Evolutionary conservation across 2,329 filamentous ascomycete species (phyloP).

Genomic region (Metarhizium anisopliae): DNA sequence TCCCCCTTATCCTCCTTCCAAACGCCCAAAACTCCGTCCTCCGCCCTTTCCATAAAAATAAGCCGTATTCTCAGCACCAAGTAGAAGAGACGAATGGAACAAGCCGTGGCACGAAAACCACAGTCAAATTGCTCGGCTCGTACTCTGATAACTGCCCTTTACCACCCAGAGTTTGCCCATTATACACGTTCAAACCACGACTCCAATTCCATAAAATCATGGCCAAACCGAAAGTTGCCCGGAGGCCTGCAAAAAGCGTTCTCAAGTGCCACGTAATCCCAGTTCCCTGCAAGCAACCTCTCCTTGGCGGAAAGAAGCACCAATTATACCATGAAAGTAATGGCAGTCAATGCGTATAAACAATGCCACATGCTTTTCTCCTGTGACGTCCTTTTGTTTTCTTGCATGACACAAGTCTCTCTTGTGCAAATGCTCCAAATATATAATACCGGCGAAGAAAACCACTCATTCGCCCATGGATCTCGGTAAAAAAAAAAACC

Average conservation of each 20-base stretch:
- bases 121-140: background rate
- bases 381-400: background rate
- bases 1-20: background rate
- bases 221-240: background rate
- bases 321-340: background rate
- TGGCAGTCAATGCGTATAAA: background rate
- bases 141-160: background rate
- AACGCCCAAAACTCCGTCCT: slow-evolving; percentile 4
- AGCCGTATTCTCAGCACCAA: background rate
- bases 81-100: background rate
- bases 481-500: background rate
- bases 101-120: background rate
- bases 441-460: background rate
- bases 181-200: background rate
- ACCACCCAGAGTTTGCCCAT: background rate
- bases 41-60: background rate
- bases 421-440: background rate
- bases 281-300: background rate
- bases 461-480: background rate
- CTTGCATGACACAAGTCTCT: background rate
- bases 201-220: background rate
- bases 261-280: background rate
- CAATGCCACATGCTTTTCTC: background rate
- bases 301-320: background rate
- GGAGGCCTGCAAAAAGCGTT: background rate